Evolutionary conservation across 495 filamentous ascomycete genomes (phyloP).

Genomic region (Pseudomonodictys pantanalensis): DNA sequence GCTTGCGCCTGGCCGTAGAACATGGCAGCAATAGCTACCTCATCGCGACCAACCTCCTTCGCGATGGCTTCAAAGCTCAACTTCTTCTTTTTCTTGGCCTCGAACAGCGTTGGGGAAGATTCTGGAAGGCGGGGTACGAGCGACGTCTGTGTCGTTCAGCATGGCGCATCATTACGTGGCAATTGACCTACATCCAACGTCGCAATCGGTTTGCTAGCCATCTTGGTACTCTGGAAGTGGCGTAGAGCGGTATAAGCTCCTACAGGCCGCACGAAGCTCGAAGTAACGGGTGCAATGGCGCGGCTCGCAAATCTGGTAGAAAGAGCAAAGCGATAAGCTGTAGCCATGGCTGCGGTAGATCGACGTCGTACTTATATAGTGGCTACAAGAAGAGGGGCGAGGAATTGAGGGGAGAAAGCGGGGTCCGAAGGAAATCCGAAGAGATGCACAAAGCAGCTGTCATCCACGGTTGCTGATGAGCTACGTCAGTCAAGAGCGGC

Average conservation of each 20-base stretch:
- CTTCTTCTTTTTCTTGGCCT: constrained; percentile 70
- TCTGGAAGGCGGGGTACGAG: constrained; percentile 57
- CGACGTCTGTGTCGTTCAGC: constrained; percentile 28
- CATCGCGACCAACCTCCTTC: constrained; percentile 70
- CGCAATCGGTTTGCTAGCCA: constrained; percentile 29
- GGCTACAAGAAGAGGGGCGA: not conserved
- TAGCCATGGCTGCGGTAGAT: constrained; percentile 12
- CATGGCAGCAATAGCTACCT: constrained; percentile 86
- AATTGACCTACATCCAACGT: constrained; percentile 29
- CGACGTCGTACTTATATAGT: constrained; percentile 1
- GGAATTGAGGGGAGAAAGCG: constrained; percentile 14
- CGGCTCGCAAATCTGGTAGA: constrained; percentile 25
- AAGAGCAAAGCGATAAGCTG: constrained; percentile 22
- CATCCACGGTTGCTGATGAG: too few relatives aligned
- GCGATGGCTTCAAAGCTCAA: constrained; percentile 83
- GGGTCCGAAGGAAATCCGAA: constrained; percentile 29
- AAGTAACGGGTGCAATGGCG: constrained; percentile 22
- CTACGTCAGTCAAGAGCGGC: too few relatives aligned
- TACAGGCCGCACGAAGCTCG: constrained; percentile 10
- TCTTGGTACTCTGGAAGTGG: constrained; percentile 20
- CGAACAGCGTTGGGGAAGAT: constrained; percentile 75
- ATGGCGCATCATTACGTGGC: not conserved
- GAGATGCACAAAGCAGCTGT: too few relatives aligned
- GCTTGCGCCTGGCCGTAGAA: constrained; percentile 93
- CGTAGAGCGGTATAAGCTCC: constrained; percentile 14